Evolutionary conservation across 176 grass and related monocot species (phyloP).

Genomic region (Saccharum officinarum): DNA sequence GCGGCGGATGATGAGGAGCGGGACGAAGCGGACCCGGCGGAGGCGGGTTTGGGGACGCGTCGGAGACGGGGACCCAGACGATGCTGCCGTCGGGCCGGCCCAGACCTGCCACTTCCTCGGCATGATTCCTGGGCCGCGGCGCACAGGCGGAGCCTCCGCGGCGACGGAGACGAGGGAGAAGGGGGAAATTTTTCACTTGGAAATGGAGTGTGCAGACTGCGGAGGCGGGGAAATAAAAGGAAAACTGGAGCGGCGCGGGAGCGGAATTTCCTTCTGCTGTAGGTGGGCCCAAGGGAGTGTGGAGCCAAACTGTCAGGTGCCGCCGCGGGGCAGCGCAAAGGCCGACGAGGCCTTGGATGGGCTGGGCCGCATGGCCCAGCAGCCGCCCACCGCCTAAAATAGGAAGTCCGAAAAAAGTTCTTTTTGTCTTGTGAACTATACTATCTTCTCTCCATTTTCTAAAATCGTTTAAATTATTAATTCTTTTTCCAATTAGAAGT

Average conservation of each 20-base stretch:
- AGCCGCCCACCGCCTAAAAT: not conserved
- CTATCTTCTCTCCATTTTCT: too few relatives aligned
- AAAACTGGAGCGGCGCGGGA: conserved; percentile 13
- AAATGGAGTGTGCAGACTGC: not conserved
- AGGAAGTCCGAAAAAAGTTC: not conserved
- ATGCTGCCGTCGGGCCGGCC: conserved; percentile 38
- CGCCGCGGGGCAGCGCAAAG: too few relatives aligned
- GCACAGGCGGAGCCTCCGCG: not conserved
- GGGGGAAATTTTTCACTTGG: not conserved
- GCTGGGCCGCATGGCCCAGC: not conserved
- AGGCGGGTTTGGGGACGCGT: not conserved
- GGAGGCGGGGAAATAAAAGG: not conserved
- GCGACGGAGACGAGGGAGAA: not conserved
- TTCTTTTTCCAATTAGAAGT: too few relatives aligned
- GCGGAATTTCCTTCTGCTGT: not conserved
- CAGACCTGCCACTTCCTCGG: conserved; percentile 45
- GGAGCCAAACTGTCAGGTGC: not conserved
- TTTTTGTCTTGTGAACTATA: too few relatives aligned
- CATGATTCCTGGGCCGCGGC: not conserved
- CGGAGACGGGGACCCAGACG: conserved; percentile 38
- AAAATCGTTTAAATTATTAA: too few relatives aligned
- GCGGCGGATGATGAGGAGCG: not conserved
- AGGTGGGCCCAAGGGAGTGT: not conserved
- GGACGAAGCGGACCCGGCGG: not conserved
- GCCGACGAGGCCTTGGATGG: not conserved